Conservation (phyloP, 2,329 filamentous ascomycete genomes). For the Penicillium fuscoglaucum region DNA sequence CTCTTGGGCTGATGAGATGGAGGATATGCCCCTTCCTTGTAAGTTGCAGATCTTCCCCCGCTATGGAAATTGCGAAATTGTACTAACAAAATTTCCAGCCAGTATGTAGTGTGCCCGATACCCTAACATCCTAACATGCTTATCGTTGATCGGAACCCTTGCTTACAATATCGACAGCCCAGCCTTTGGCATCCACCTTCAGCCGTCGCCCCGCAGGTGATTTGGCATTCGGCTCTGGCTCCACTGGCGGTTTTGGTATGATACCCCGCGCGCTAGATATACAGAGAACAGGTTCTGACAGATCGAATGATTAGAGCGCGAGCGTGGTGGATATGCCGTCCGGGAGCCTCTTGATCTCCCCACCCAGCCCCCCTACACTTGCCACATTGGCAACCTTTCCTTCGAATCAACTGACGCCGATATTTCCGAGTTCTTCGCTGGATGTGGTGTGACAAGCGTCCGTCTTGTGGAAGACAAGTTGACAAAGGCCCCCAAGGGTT, state of each 20-base stretch:
- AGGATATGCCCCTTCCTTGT: conserved; percentile 76
- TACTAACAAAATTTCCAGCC: conserved; percentile 29
- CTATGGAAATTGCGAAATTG: conserved; percentile 7
- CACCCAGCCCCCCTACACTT: conserved; percentile 89
- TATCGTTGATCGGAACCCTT: conserved; percentile 6
- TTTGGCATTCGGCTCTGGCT: conserved; percentile 37
- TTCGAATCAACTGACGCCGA: conserved; percentile 87
- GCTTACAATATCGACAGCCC: conserved; percentile 32
- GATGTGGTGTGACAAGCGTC: conserved; percentile 83
- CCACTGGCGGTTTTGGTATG: conserved; percentile 32
- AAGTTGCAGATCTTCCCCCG: conserved; percentile 43
- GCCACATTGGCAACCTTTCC: conserved; percentile 92
- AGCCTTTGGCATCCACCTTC: conserved; percentile 49
- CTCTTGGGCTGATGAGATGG: conserved; percentile 99
- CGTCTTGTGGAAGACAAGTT: conserved; percentile 96
- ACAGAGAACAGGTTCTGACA: conserved; percentile 15
- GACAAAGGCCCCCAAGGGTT: conserved; percentile 92
- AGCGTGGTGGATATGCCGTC: conserved; percentile 41
- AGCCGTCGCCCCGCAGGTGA: conserved; percentile 52
- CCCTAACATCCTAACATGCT: conserved; percentile 1
- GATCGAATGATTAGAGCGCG: conserved; percentile 33
- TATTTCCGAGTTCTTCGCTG: conserved; percentile 80
- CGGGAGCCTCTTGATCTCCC: conserved; percentile 80
- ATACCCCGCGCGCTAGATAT: not conserved
- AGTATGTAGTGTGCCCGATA: conserved; percentile 27